Conservation (phyloP, 192 early-diverging fungal species). For the Coemansia sp. region DNA sequence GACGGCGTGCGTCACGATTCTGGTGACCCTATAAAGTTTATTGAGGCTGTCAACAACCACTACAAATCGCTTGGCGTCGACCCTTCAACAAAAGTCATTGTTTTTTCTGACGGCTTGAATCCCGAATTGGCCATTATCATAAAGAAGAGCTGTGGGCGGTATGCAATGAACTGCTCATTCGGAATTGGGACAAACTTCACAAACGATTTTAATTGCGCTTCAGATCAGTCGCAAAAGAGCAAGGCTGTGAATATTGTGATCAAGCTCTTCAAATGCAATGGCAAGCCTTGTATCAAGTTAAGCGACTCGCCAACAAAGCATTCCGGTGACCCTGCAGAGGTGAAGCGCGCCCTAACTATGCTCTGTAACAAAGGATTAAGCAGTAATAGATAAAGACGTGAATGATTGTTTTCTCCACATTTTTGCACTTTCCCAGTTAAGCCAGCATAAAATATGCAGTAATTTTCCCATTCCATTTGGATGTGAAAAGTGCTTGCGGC, state of each 20-base stretch:
- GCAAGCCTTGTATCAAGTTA: constrained; percentile 65
- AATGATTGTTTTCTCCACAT: not conserved
- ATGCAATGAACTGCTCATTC: constrained; percentile 60
- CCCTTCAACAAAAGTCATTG: constrained; percentile 61
- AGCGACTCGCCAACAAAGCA: constrained; percentile 69
- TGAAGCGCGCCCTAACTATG: constrained; percentile 51
- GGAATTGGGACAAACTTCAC: constrained; percentile 79
- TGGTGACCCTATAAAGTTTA: constrained; percentile 65
- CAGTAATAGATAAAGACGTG: not conserved
- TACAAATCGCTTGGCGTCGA: constrained; percentile 62
- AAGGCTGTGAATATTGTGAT: constrained; percentile 74
- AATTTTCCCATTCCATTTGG: no score
- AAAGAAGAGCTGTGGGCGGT: constrained; percentile 45
- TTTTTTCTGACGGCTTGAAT: constrained; percentile 72
- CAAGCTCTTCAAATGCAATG: constrained; percentile 64
- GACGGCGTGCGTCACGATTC: constrained; percentile 73
- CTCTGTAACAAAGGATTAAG: constrained; percentile 20
- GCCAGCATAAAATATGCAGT: no score
- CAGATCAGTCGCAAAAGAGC: constrained; percentile 29
- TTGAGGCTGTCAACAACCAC: constrained; percentile 58
- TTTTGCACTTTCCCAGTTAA: no score
- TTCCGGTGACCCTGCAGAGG: constrained; percentile 57
- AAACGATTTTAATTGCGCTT: constrained; percentile 61
- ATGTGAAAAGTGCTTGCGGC: no score
- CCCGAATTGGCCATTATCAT: constrained; percentile 56